A percentile compares a stretch with the other conserved stretches of the same genome.
phyloP scores from a whole-genome alignment of 306 rosid genomes.

The Luffa acutangula region DNA sequence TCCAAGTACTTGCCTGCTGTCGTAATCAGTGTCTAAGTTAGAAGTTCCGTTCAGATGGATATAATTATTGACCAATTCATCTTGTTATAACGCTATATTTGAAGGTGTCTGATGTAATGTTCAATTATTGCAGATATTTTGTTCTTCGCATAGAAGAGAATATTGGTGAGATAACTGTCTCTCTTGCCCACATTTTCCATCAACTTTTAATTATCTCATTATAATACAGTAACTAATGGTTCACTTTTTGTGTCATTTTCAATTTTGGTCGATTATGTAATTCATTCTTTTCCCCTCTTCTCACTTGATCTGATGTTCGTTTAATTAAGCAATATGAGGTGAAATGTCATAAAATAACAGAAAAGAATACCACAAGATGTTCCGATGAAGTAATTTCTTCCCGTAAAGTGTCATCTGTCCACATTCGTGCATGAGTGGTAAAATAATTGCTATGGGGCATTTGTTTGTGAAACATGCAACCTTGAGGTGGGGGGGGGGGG shows the following conservation, averaged over 20 bases:
- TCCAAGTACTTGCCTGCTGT: background rate
- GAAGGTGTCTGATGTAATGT: background rate
- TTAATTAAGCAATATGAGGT: background rate
- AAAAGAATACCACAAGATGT: background rate
- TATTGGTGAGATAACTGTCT: constrained; percentile 50
- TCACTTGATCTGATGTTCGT: background rate
- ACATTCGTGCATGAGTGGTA: background rate
- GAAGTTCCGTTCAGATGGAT: background rate
- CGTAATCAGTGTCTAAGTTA: background rate
- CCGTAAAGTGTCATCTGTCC: background rate
- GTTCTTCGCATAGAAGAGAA: constrained; percentile 97
- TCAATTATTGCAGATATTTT: constrained; percentile 59
- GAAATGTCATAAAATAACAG: background rate
- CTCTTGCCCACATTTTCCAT: constrained; percentile 11
- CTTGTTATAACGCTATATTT: background rate
- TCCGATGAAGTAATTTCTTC: background rate
- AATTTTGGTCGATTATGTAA: background rate
- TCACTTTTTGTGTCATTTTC: background rate
- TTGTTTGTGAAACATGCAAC: background rate
- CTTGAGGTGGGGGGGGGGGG: too few relatives aligned
- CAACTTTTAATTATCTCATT: background rate
- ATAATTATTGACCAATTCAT: background rate
- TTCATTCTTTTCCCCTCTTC: background rate
- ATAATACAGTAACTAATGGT: background rate
- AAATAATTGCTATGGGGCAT: background rate